Evolutionary conservation across 164 flowering plant species (phyloP).

Genomic region (Vitis rupestris): DNA sequence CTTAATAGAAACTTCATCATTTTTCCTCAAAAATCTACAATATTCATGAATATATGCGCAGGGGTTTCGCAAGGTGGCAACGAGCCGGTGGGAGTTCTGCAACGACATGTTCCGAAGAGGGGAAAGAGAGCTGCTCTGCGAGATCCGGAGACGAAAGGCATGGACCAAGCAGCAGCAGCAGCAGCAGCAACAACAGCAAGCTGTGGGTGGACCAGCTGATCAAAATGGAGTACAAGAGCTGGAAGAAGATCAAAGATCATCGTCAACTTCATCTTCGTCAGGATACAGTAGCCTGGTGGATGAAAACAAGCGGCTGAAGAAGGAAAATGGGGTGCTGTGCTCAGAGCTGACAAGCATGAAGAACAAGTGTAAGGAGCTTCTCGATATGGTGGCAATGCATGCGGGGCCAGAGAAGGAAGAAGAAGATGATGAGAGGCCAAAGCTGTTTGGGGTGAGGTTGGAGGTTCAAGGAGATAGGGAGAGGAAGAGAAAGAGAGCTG

Average conservation of each 20-base stretch:
- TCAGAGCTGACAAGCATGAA: slow-evolving; percentile 54
- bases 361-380: slow-evolving; percentile 62
- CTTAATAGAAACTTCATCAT: not conserved
- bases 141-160: slow-evolving; percentile 69
- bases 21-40: not conserved
- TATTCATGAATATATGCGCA: slow-evolving; percentile 3
- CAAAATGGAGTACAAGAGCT: not conserved
- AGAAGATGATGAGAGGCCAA: slow-evolving; percentile 40
- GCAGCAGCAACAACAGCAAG: slow-evolving; percentile 1
- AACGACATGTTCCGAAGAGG: slow-evolving; percentile 69
- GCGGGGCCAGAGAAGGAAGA: slow-evolving; percentile 16
- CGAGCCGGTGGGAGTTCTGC: slow-evolving; percentile 82
- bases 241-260: slow-evolving; percentile 58
- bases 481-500: slow-evolving; percentile 37
- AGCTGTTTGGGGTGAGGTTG: slow-evolving; percentile 73
- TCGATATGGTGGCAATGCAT: slow-evolving; percentile 47
- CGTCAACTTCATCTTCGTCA: slow-evolving; percentile 54
- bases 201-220: not conserved
- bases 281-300: slow-evolving; percentile 41
- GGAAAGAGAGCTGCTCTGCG: slow-evolving; percentile 39
- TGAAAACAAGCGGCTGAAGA: slow-evolving; percentile 66
- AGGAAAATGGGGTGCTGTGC: slow-evolving; percentile 51
- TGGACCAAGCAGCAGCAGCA: slow-evolving; percentile 38
- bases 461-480: slow-evolving; percentile 41
- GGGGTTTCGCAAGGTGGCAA: slow-evolving; percentile 73